Conservation (phyloP, 768 basidiomycete genomes). For the Pulveroboletus sp. region DNA sequence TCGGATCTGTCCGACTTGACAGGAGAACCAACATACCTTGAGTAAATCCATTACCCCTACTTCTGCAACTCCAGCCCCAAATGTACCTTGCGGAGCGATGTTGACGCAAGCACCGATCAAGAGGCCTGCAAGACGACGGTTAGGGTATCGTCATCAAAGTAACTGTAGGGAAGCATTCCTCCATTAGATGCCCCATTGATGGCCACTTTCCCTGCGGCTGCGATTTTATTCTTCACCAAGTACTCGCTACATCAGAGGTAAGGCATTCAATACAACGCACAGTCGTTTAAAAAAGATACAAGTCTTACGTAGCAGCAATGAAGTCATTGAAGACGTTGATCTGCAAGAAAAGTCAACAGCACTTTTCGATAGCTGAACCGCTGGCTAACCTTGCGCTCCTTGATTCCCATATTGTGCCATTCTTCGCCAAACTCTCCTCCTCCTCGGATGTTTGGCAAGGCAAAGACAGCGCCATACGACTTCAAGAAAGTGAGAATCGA, state of each 20-base stretch:
- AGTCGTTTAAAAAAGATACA: background rate
- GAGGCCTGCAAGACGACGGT: slow-evolving; percentile 42
- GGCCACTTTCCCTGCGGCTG: slow-evolving; percentile 61
- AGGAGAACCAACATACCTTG: slow-evolving; percentile 42
- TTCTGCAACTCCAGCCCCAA: slow-evolving; percentile 76
- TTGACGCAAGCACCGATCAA: slow-evolving; percentile 84
- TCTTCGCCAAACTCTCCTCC: slow-evolving; percentile 79
- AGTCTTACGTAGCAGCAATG: slow-evolving; percentile 67
- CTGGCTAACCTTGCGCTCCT: slow-evolving; percentile 57
- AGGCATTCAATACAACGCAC: background rate
- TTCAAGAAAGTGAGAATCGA: slow-evolving; percentile 69
- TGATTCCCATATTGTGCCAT: slow-evolving; percentile 74
- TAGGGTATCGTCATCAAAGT: background rate
- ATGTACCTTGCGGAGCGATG: slow-evolving; percentile 67
- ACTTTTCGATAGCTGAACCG: background rate
- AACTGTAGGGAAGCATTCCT: slow-evolving; percentile 37
- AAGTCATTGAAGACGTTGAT: slow-evolving; percentile 80
- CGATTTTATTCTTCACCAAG: slow-evolving; percentile 69
- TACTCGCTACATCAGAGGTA: slow-evolving; percentile 44
- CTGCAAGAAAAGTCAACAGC: slow-evolving; percentile 30
- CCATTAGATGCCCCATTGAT: slow-evolving; percentile 83
- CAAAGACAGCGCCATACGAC: slow-evolving; percentile 63
- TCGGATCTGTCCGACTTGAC: background rate
- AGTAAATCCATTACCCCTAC: slow-evolving; percentile 80
- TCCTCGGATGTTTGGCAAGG: slow-evolving; percentile 56